A percentile compares a stretch with the other conserved stretches of the same genome.
Evolutionary conservation across 257 asterid genomes (phyloP).

Genomic region (Salvia miltiorrhiza): DNA sequence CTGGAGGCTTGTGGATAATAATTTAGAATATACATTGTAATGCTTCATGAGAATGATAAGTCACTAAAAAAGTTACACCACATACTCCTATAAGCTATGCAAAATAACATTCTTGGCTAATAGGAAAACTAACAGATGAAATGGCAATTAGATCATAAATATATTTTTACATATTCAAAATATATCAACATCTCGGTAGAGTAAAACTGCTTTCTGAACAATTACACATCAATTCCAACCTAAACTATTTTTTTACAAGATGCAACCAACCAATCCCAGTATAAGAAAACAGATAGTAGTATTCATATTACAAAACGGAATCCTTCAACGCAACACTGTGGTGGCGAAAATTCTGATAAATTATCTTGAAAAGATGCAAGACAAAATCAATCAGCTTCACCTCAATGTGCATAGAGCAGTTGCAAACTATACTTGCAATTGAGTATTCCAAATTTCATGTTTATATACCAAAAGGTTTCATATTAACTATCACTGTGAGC

Average conservation of each 20-base stretch:
- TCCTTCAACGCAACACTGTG: neutral
- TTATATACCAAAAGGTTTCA: neutral
- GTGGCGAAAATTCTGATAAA: neutral
- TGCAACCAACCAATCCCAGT: neutral
- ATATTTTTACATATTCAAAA: neutral
- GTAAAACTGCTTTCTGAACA: neutral
- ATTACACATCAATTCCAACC: neutral
- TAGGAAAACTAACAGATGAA: neutral
- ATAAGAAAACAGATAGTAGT: neutral
- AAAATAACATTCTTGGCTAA: neutral
- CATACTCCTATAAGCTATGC: neutral
- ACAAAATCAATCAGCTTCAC: neutral
- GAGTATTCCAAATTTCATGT: neutral
- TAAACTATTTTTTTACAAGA: neutral
- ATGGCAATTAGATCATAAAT: neutral
- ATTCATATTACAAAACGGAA: neutral
- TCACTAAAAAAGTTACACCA: neutral
- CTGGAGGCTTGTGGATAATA: neutral
- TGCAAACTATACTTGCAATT: conserved; percentile 6
- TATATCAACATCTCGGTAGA: neutral
- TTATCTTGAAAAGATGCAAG: neutral
- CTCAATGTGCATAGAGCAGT: neutral
- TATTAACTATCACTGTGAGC: neutral
- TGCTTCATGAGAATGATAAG: neutral
- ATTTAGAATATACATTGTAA: neutral